Evolutionary conservation across 805 yeast species (phyloP), one percentile per base, ranked within the genome.

Genomic region (Suhomyces sp.): DNA sequence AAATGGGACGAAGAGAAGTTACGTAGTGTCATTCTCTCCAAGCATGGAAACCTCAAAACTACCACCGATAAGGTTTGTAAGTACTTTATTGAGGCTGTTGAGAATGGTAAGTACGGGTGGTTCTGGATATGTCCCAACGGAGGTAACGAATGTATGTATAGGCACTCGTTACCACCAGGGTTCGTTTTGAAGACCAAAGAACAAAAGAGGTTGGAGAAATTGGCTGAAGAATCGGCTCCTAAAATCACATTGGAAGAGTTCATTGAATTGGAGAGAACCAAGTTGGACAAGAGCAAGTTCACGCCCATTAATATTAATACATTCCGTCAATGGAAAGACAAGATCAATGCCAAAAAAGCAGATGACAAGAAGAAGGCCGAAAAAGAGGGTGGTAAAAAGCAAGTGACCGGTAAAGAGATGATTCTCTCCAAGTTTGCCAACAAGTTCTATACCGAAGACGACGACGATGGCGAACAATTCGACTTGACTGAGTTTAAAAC

Each of bases 101-200:
- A 94, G 67, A 90, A 91, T 65, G 94, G 93, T 53, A 93, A 93
- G 67, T 94, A 94, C 67, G 99, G 99, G 65, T 94, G 99, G 99
- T 92, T 94, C 72, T 94, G 99, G 99, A 79, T 81, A 19, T 94
- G 99, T 76, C 99, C 99, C 24, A 89, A 89, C 60, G 92, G 93
- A 40, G 97, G 97, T 58, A 83, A 87, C 55, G 86, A 83, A 54
- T 94, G 99, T 82, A 93, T 86, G 77, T 94, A 94, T 76, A 85
- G 83, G 71, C 99, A 94, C 71, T 87, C 97, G 7, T 78, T 94
- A 64, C 99, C 99, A 40, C 92, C 96, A 45, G 99, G 99, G 0
- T 96, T 91, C 71, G 96, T 89, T 53, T 81, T 94, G 73, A 94
- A 94, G 79, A 96, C 99, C 35, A 93, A 92, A 72, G 99, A 94